These are phyloP conservation scores for Mycosphaerella arachidis DNA, from an alignment of 2,329 filamentous ascomycete genomes.

Conservation along the genomic window DNA sequence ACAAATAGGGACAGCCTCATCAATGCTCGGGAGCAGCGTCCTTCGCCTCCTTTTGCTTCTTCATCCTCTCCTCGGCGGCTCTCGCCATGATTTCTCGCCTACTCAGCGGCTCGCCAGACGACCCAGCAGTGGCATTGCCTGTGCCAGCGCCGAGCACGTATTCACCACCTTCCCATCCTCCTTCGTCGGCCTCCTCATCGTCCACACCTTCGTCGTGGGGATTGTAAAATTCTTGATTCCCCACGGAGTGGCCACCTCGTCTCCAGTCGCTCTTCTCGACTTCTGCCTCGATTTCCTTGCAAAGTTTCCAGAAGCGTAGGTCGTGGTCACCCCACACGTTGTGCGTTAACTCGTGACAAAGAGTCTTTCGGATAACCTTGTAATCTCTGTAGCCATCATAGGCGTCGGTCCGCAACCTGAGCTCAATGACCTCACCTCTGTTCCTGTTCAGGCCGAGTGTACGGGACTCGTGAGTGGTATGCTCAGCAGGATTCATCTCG, in stretches of 20 bases:
- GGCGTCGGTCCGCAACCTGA: slow-evolving; percentile 85
- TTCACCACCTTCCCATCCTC: slow-evolving; percentile 73
- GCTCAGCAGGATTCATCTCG: slow-evolving; percentile 86
- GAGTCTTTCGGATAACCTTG: slow-evolving; percentile 79
- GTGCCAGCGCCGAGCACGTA: slow-evolving; percentile 52
- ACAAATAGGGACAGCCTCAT: background rate
- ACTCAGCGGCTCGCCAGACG: slow-evolving; percentile 50
- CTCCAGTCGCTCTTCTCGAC: slow-evolving; percentile 77
- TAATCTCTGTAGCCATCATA: slow-evolving; percentile 94
- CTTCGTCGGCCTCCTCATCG: slow-evolving; percentile 57
- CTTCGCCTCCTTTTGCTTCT: slow-evolving; percentile 46
- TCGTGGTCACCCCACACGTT: slow-evolving; percentile 86
- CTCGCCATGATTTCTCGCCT: slow-evolving; percentile 70
- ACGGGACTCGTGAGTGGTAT: slow-evolving; percentile 77
- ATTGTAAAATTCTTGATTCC: slow-evolving; percentile 55
- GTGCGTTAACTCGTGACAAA: slow-evolving; percentile 93
- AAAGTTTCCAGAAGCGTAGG: slow-evolving; percentile 82
- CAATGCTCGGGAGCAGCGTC: slow-evolving; percentile 12
- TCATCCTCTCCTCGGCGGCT: slow-evolving; percentile 65
- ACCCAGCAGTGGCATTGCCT: slow-evolving; percentile 15
- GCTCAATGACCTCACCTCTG: slow-evolving; percentile 80
- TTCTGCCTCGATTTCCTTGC: slow-evolving; percentile 79
- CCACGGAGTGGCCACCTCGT: slow-evolving; percentile 61
- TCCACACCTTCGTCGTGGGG: slow-evolving; percentile 37
- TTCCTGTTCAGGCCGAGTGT: slow-evolving; percentile 87